Evolutionary conservation across 768 basidiomycete genomes (phyloP).

Genomic region (Lenzites betulinus): DNA sequence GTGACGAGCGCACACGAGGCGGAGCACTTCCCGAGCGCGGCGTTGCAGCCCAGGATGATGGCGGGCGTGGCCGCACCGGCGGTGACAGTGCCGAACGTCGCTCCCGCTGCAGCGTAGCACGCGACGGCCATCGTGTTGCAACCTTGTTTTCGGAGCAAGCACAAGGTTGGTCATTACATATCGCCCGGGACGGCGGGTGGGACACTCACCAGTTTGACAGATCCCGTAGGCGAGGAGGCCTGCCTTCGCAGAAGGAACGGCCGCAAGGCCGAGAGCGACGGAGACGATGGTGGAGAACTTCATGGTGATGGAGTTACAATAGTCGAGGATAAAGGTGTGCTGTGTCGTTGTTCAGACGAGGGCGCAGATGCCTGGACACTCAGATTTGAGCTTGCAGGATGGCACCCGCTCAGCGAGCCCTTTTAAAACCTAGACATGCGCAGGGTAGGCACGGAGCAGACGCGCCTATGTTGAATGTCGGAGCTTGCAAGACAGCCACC

Average conservation of each 20-base stretch:
- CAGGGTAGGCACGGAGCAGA: too few species aligned
- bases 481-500: too few species aligned
- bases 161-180: too few species aligned
- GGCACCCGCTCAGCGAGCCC: too few species aligned
- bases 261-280: not conserved
- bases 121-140: constrained; percentile 8
- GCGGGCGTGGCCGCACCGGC: constrained; percentile 40
- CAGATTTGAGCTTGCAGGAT: too few species aligned
- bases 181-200: too few species aligned
- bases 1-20: constrained; percentile 40
- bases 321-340: not conserved
- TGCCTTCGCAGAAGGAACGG: constrained; percentile 20
- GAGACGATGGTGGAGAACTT: constrained; percentile 14
- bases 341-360: not conserved
- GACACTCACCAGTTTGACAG: constrained; percentile 43
- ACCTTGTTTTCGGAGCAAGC: too few species aligned
- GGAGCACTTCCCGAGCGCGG: constrained; percentile 44
- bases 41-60: constrained; percentile 44
- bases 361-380: too few species aligned
- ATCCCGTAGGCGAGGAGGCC: constrained; percentile 42
- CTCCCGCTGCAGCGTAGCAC: constrained; percentile 12
- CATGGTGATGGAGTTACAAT: constrained; percentile 13
- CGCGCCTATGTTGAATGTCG: too few species aligned
- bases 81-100: constrained; percentile 45
- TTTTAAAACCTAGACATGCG: too few species aligned